These are phyloP conservation scores for Aspergillus leporis DNA, from an alignment of 495 filamentous ascomycete genomes.

Conservation along the genomic window DNA sequence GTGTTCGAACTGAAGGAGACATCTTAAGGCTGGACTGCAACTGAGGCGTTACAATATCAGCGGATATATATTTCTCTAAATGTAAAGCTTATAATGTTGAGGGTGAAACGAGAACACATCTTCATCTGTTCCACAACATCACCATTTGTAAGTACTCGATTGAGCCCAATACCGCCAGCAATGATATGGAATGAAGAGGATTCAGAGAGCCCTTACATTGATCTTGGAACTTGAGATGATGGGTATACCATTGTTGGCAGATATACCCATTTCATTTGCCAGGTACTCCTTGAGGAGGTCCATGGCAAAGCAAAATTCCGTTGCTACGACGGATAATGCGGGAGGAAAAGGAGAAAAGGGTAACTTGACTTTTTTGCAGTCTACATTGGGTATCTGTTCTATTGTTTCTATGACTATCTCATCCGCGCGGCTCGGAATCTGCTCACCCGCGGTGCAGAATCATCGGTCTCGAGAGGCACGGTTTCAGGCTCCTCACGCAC, in stretches of 20 bases:
- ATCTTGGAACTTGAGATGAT: conserved; percentile 25
- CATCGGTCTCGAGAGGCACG: conserved; percentile 59
- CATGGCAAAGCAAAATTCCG: conserved; percentile 5
- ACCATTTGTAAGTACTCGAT: conserved; percentile 26
- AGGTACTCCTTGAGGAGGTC: not conserved
- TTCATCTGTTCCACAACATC: conserved; percentile 15
- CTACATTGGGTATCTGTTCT: conserved; percentile 17
- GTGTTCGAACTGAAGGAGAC: no score
- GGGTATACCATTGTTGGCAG: conserved; percentile 19
- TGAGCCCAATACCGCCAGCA: conserved; percentile 24
- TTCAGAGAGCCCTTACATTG: conserved; percentile 29
- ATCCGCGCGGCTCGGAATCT: conserved; percentile 86
- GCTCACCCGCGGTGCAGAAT: conserved; percentile 73
- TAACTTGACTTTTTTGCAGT: not conserved
- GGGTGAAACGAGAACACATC: conserved; percentile 31
- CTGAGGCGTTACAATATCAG: not conserved
- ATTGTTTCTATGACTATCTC: conserved; percentile 33
- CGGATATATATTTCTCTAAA: not conserved
- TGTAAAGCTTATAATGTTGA: conserved; percentile 15
- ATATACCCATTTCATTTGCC: conserved; percentile 16
- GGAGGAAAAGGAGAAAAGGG: not conserved
- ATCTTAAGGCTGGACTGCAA: no score
- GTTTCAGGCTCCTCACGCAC: conserved; percentile 57
- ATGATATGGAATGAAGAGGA: conserved; percentile 17
- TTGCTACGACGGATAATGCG: not conserved